Evolutionary conservation across 805 yeast genomes (phyloP), one percentile per base, ranked within the genome.

Genomic region (Ogataea populi-albae): DNA sequence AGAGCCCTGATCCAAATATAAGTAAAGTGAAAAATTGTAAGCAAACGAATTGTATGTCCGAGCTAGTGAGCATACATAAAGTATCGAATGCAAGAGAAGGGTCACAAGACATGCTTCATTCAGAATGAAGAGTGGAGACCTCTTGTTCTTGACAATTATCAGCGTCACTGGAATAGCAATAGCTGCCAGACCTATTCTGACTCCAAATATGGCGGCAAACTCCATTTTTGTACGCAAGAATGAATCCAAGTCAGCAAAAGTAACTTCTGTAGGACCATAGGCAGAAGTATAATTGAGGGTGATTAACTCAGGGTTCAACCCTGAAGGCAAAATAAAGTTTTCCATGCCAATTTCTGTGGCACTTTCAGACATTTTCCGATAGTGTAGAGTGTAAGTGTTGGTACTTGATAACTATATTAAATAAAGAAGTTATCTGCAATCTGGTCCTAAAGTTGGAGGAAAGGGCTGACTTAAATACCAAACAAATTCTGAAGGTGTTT

Each of bases 101-200:
- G 78, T 54, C 3, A 75, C 32, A 34, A 91, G 64, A 22, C 84
- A 75, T 3, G 68, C 33, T 54, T 79, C 79, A 58, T 89, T 88
- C 29, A 87, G 60, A n/a, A 79, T 56, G 56, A 86, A 91, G 19
- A 87, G 74, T 6, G 88, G 85, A 0, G 89, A 76, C 16, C 59
- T 69, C 47, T 69, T 75, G 40, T 72, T 75, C 36, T 69, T 72
- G 2, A 77, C 67, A 6, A 73, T 59, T 39, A 79, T 55, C 49
- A 71, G 66, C 27, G 79, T 59, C 4, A 69, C 46, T 10, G 73
- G 56, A 4, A 67, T 55, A 9, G 72, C 56, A 34, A 75, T 52
- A 4, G 79, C 68, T 2, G 77, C 69, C 26, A 79, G 68, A 10
- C 86, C 86, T 24, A 80, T 61, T 42, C 82, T 67, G 3, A 72